These are phyloP conservation scores for Salvia hispanica DNA, from an alignment of 257 asterid genomes.

Conservation along the genomic window DNA sequence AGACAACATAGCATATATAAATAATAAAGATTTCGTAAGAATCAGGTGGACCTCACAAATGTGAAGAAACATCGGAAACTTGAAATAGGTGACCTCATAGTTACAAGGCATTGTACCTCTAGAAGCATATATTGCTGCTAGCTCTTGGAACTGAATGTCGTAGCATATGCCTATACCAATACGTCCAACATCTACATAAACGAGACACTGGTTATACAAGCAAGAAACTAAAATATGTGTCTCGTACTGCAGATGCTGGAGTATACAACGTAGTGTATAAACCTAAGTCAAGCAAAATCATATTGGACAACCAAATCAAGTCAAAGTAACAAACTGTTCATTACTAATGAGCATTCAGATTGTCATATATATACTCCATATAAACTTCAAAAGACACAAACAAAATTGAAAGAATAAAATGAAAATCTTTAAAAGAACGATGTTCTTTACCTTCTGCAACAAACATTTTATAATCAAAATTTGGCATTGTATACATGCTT, in stretches of 20 bases:
- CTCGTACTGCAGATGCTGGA: background rate
- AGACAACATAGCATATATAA: constrained; percentile 5
- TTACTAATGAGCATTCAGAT: background rate
- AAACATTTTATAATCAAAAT: constrained; percentile 23
- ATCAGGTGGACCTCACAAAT: background rate
- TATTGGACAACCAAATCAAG: constrained; percentile 21
- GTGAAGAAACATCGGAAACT: constrained; percentile 12
- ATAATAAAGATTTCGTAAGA: background rate
- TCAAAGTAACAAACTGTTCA: constrained; percentile 10
- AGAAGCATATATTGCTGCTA: constrained; percentile 82
- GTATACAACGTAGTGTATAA: background rate
- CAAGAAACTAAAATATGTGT: background rate
- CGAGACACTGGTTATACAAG: constrained; percentile 28
- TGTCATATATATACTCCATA: background rate
- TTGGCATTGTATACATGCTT: background rate
- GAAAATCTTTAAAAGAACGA: constrained; percentile 14
- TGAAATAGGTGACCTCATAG: constrained; percentile 5
- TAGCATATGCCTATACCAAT: constrained; percentile 88
- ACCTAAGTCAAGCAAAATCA: constrained; percentile 2
- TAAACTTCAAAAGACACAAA: too few relatives aligned
- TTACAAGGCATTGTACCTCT: constrained; percentile 50
- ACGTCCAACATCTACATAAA: constrained; percentile 76
- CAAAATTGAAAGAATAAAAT: background rate
- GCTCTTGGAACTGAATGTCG: constrained; percentile 82
- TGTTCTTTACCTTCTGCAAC: background rate